Percentiles rank a stretch among this genome's conserved stretches.
Evolutionary conservation across 2,329 filamentous ascomycete genomes (phyloP).

Genomic region (Epichloe aotearoae): DNA sequence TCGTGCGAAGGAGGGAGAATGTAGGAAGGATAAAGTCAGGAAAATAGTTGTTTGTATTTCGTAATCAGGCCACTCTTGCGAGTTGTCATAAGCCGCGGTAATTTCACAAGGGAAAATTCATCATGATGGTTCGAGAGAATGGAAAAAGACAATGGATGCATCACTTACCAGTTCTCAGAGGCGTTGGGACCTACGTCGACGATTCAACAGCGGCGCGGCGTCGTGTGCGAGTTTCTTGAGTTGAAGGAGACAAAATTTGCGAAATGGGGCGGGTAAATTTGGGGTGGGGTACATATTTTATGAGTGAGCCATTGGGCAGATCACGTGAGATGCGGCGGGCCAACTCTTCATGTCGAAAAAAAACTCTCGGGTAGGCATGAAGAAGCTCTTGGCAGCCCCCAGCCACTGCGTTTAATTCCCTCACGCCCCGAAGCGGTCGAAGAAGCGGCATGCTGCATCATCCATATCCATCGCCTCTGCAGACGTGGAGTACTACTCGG

Average conservation of each 20-base stretch:
- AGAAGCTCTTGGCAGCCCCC: too few species aligned
- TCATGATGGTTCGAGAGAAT: background rate
- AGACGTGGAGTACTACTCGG: too few species aligned
- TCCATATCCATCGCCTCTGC: too few species aligned
- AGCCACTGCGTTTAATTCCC: too few species aligned
- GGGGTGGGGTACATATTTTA: too few species aligned
- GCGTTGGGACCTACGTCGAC: background rate
- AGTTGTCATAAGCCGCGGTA: conserved; percentile 5
- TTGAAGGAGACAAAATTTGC: too few species aligned
- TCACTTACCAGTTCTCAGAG: background rate
- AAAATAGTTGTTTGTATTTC: background rate
- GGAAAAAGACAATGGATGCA: background rate
- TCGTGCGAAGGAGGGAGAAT: background rate
- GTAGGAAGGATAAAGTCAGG: conserved; percentile 1
- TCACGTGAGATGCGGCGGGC: background rate
- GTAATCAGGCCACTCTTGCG: conserved; percentile 4
- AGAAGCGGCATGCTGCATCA: too few species aligned
- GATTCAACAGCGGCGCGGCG: background rate
- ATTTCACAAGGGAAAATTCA: conserved; percentile 6
- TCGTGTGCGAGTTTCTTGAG: too few species aligned
- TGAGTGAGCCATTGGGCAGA: background rate
- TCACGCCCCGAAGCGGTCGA: too few species aligned
- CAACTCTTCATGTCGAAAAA: background rate
- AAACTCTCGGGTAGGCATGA: too few species aligned
- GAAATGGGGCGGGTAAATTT: rapidly evolving